These are phyloP conservation scores for Multifurca ochricompacta DNA, from an alignment of 768 basidiomycete genomes.

Conservation along the genomic window DNA sequence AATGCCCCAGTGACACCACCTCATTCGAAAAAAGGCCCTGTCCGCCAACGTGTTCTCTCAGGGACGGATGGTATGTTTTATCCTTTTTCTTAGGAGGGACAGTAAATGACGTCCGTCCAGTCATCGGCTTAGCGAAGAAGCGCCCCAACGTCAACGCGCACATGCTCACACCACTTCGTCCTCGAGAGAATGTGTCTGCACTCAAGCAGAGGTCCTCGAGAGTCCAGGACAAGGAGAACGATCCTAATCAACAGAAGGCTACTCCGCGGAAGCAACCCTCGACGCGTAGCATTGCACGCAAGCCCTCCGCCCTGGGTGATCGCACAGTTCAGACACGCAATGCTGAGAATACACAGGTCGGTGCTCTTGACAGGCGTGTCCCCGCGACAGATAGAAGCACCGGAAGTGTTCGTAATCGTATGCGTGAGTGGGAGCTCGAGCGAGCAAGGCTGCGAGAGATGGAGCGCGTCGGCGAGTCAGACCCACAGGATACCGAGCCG, in stretches of 20 bases:
- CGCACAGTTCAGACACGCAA: slow-evolving; percentile 16
- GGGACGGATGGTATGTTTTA: slow-evolving; percentile 10
- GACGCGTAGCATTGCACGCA: slow-evolving; percentile 18
- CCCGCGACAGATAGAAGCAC: slow-evolving; percentile 19
- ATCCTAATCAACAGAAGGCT: slow-evolving; percentile 1
- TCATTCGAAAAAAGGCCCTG: background rate
- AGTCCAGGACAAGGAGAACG: slow-evolving; percentile 7
- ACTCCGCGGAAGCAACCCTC: slow-evolving; percentile 7
- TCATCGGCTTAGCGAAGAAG: slow-evolving; percentile 9
- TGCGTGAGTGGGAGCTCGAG: slow-evolving; percentile 72
- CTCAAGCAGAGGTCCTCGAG: slow-evolving; percentile 4
- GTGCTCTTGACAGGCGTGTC: slow-evolving; percentile 23
- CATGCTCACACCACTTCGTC: slow-evolving; percentile 3
- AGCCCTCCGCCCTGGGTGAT: slow-evolving; percentile 21
- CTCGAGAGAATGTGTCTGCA: background rate
- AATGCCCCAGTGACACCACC: slow-evolving; percentile 22
- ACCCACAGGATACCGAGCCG: slow-evolving; percentile 7
- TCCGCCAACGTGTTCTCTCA: slow-evolving; percentile 7
- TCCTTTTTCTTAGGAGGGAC: background rate
- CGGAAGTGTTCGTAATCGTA: slow-evolving; percentile 43
- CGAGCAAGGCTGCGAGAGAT: slow-evolving; percentile 63
- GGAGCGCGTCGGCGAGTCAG: slow-evolving; percentile 37
- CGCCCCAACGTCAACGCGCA: slow-evolving; percentile 10
- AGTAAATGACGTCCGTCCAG: background rate
- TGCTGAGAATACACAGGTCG: slow-evolving; percentile 22